Evolutionary conservation across 345 rosid genomes (phyloP), one percentile per base, ranked within the genome.

Genomic region (Odontarrhena argentea): DNA sequence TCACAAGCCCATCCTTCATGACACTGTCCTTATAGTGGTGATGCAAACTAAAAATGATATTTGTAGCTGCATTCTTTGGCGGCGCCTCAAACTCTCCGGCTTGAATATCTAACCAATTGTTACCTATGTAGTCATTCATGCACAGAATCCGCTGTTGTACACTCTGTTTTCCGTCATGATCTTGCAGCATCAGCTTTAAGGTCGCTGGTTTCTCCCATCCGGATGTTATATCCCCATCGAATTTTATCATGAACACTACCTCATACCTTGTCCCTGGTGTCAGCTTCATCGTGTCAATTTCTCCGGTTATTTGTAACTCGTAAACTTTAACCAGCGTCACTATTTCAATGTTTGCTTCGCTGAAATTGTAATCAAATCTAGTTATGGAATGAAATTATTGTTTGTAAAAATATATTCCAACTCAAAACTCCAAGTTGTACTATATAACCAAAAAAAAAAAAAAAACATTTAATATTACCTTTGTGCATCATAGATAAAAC

Each of bases 121-220:
- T 68, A 58, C 67, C 5, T 28, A 28, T 4, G 32, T 28, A 28
- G 32, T 28, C 5, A 28, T 28, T 4, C 5, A 28, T 2, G 32
- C 32, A 28, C 5, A 28, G 2, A 28, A 28, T 28, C 32, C 32
- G 32, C 32, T 28, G 4, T 28, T 28, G 3, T 28, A 28, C 32
- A 28, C 32, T 28, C 32, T 28, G 32, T 3, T 28, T 28, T 28
- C 32, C 1, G 3, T 28, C 32, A 4, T 4, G 32, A 28, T 28
- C 32, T 28, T 28, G 32, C 32, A 28, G 32, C 32, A 4, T 4
- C 32, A 28, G 32, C 32, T 28, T 28, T 28, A 28, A 28, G 32
- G 32, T 28, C 32, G 81, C 73, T 1, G 88, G 78, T 22, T 2
- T 18, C 1, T 49, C 61, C 93, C 92, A 89, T 35, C 85, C 88